These are phyloP conservation scores for Antrodiella citrinella DNA, from an alignment of 768 basidiomycete species.

Conservation along the genomic window DNA sequence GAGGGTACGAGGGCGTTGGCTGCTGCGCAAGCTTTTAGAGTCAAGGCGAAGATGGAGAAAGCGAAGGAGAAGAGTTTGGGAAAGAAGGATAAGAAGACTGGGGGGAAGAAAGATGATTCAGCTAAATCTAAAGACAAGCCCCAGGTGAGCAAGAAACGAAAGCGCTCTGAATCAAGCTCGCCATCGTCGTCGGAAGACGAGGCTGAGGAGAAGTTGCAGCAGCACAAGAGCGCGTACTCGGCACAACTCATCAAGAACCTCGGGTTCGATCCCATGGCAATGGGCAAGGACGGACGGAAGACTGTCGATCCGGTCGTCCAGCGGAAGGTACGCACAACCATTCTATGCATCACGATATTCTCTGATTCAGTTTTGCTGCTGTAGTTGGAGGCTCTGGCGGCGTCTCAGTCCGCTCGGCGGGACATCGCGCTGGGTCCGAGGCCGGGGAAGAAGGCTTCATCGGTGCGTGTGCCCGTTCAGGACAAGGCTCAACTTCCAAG, in stretches of 20 bases:
- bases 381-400: slow-evolving; percentile 51
- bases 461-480: slow-evolving; percentile 56
- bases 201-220: slow-evolving; percentile 11
- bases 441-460: slow-evolving; percentile 41
- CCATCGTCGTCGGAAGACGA: slow-evolving; percentile 11
- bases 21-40: slow-evolving; percentile 36
- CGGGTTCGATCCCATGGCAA: slow-evolving; percentile 71
- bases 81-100: slow-evolving; percentile 13
- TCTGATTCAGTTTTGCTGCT: slow-evolving; percentile 1
- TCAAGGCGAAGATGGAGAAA: slow-evolving; percentile 23
- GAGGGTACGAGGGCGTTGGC: slow-evolving; percentile 61
- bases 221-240: slow-evolving; percentile 47
- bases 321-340: slow-evolving; percentile 43
- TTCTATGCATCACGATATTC: background rate
- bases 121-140: slow-evolving; percentile 11
- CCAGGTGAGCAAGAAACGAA: background rate
- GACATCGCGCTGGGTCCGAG: slow-evolving; percentile 52
- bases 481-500: background rate
- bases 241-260: slow-evolving; percentile 59
- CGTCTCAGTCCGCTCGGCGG: slow-evolving; percentile 41
- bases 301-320: slow-evolving; percentile 30
- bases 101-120: slow-evolving; percentile 14
- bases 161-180: background rate
- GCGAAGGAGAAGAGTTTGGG: slow-evolving; percentile 18
- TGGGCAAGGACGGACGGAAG: slow-evolving; percentile 43